A percentile compares a stretch with the other conserved stretches of the same genome.
phyloP scores from a whole-genome alignment of 352 stramenopile genomes.

The Phytopythium delawarense region DNA sequence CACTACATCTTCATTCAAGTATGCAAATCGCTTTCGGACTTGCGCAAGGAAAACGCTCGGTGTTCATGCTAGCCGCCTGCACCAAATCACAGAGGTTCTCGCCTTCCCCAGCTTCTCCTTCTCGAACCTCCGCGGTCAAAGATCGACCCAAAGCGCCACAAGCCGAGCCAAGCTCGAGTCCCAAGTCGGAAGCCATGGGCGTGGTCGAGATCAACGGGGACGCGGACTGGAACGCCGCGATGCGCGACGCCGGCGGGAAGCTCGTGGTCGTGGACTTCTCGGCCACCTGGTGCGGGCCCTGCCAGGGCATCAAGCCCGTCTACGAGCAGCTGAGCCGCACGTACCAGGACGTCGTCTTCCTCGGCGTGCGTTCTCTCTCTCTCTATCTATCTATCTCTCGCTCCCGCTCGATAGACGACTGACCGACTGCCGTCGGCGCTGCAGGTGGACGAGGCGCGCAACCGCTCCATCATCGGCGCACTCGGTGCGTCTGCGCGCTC shows the following conservation, averaged over 20 bases:
- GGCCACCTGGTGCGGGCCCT: slow-evolving; percentile 80
- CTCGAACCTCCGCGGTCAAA: too few species aligned
- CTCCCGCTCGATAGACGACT: background rate
- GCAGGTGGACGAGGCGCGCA: slow-evolving; percentile 76
- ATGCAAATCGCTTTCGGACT: too few species aligned
- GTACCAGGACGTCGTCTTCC: slow-evolving; percentile 86
- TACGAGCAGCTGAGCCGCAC: slow-evolving; percentile 77
- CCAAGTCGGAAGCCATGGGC: slow-evolving; percentile 43
- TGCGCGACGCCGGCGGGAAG: slow-evolving; percentile 71
- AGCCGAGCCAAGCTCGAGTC: too few species aligned
- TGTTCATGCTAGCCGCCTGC: too few species aligned
- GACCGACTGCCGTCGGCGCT: too few species aligned
- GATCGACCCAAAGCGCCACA: too few species aligned
- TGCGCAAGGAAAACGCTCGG: too few species aligned
- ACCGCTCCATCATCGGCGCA: slow-evolving; percentile 74
- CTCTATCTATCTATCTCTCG: background rate
- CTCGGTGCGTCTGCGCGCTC: slow-evolving; percentile 28
- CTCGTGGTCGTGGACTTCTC: slow-evolving; percentile 89
- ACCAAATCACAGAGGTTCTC: too few species aligned
- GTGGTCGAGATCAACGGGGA: slow-evolving; percentile 71
- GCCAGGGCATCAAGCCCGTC: slow-evolving; percentile 84
- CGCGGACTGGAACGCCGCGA: slow-evolving; percentile 77
- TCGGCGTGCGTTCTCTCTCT: slow-evolving; percentile 27
- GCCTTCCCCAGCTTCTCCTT: too few species aligned
- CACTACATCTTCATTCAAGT: too few species aligned